These are phyloP conservation scores for Kluyveromyces aestuarii DNA, from an alignment of 805 yeast species.

Conservation along the genomic window DNA sequence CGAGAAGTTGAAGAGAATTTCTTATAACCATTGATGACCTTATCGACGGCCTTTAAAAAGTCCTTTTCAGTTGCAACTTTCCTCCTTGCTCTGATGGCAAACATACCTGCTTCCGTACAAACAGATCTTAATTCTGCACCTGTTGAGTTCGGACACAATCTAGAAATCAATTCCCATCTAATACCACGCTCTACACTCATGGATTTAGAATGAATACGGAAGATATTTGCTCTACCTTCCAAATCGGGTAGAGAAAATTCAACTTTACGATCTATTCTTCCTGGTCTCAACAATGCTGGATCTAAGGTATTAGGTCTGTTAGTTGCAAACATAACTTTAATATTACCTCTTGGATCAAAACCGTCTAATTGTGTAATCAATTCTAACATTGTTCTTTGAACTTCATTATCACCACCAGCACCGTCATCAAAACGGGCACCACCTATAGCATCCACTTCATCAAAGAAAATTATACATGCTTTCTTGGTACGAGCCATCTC, in stretches of 20 bases:
- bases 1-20: slow-evolving; percentile 95
- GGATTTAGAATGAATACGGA: slow-evolving; percentile 93
- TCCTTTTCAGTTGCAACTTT: slow-evolving; percentile 98
- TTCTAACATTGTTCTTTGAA: slow-evolving; percentile 98
- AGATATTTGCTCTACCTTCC: slow-evolving; percentile 96
- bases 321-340: slow-evolving; percentile 99
- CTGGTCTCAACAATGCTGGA: slow-evolving; percentile 96
- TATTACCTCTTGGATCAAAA: slow-evolving; percentile 96
- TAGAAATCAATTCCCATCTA: slow-evolving; percentile 96
- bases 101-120: slow-evolving; percentile 99
- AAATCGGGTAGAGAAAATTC: slow-evolving; percentile 94
- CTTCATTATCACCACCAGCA: slow-evolving; percentile 99
- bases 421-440: slow-evolving; percentile 99
- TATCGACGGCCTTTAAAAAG: slow-evolving; percentile 94
- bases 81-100: slow-evolving; percentile 96
- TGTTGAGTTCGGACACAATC: slow-evolving; percentile 95
- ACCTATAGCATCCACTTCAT: slow-evolving; percentile 98
- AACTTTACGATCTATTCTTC: slow-evolving; percentile 97
- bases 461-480: slow-evolving; percentile 96
- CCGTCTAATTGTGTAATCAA: slow-evolving; percentile 97
- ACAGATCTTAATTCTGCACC: slow-evolving; percentile 99
- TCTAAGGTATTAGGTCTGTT: slow-evolving; percentile 97
- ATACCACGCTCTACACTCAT: slow-evolving; percentile 97
- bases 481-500: slow-evolving; percentile 99
- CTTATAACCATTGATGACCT: slow-evolving; percentile 96